phyloP scores from a whole-genome alignment of 73 alveolate species.

The Effrenium voratum region DNA sequence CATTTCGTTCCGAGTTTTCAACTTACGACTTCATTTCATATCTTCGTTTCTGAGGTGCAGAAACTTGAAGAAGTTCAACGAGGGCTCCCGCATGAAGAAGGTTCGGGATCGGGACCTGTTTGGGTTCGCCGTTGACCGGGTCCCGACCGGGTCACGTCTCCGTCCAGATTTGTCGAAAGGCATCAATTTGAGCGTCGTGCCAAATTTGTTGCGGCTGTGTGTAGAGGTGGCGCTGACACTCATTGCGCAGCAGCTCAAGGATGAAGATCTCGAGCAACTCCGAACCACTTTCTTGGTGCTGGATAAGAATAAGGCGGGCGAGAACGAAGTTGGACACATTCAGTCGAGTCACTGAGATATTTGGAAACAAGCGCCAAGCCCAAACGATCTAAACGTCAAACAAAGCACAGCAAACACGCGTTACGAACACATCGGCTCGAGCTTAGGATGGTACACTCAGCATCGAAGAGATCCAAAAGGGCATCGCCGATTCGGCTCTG shows the following conservation, averaged over 20 bases:
- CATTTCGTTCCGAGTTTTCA: too few relatives aligned
- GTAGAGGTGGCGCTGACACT: conserved; percentile 87
- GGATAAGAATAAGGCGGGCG: conserved; percentile 67
- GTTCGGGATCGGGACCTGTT: background rate
- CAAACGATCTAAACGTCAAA: too few relatives aligned
- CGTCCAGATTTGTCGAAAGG: background rate
- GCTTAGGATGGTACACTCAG: conserved; percentile 40
- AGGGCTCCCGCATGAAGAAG: conserved; percentile 92
- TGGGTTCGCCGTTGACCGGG: background rate
- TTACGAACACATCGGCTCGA: too few relatives aligned
- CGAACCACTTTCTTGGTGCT: conserved; percentile 64
- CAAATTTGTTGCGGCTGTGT: too few relatives aligned
- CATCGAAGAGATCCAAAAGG: conserved; percentile 82
- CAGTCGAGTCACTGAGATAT: too few relatives aligned
- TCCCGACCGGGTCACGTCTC: background rate
- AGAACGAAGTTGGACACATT: too few relatives aligned
- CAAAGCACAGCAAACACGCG: too few relatives aligned
- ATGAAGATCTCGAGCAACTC: conserved; percentile 67
- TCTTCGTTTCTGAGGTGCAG: conserved; percentile 44
- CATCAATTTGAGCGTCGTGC: background rate
- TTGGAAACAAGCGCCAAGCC: too few relatives aligned
- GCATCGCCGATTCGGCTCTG: conserved; percentile 24
- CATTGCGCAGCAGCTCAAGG: conserved; percentile 92
- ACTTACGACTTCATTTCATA: too few relatives aligned
- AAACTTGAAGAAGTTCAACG: conserved; percentile 51